Conservation (phyloP, 169 alveolate genomes). For the Amoebophrya sp. region DNA sequence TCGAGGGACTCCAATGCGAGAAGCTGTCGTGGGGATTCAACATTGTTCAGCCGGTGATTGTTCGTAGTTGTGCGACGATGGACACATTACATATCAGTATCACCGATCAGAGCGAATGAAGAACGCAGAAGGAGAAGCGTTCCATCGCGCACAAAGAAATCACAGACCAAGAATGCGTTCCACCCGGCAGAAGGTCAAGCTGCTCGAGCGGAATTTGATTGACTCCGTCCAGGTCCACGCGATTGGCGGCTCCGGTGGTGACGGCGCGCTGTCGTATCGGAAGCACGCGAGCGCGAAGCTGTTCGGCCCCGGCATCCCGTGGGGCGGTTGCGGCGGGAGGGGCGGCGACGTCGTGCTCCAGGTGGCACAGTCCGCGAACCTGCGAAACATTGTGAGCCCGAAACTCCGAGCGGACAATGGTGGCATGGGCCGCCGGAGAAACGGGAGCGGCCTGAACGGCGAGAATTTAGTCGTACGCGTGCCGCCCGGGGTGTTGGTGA, state of each 20-base stretch:
- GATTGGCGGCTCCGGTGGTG: constrained; percentile 1
- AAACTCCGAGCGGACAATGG: background rate
- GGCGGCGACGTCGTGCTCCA: constrained; percentile 9
- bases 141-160: no score
- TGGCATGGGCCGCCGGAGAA: background rate
- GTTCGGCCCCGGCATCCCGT: constrained; percentile 8
- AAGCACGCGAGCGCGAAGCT: constrained; percentile 12
- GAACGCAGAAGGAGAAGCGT: no score
- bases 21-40: no score
- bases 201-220: background rate
- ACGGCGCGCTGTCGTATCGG: background rate
- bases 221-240: background rate
- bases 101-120: no score
- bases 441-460: background rate
- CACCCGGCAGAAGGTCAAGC: background rate
- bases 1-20: no score
- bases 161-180: no score
- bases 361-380: background rate
- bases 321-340: constrained; percentile 4
- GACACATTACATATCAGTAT: no score
- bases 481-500: constrained; percentile 5
- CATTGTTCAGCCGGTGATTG: no score
- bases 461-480: background rate
- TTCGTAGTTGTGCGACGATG: no score
- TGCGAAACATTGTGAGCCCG: background rate